Conservation (phyloP, 2,329 filamentous ascomycete genomes). For the Aureobasidium lini region DNA sequence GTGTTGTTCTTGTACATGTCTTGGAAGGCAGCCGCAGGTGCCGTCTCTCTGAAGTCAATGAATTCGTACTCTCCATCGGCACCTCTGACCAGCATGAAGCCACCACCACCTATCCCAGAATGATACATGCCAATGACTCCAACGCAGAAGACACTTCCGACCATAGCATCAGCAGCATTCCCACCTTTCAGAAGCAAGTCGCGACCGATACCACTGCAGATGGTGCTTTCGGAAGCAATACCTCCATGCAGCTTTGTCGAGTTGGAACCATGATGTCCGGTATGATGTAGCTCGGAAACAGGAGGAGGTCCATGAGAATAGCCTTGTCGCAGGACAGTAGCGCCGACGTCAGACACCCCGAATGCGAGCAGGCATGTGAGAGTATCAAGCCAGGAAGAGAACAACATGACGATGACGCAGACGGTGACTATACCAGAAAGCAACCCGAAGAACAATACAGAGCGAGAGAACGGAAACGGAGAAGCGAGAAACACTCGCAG, state of each 20-base stretch:
- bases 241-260: constrained; percentile 29
- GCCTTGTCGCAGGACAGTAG: not conserved
- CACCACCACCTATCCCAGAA: constrained; percentile 75
- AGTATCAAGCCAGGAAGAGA: not conserved
- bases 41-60: constrained; percentile 84
- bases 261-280: not conserved
- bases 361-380: constrained; percentile 2
- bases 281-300: not conserved
- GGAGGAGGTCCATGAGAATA: not conserved
- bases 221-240: constrained; percentile 38
- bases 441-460: not conserved
- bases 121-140: constrained; percentile 43
- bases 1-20: constrained; percentile 77
- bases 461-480: not conserved
- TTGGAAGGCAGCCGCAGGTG: constrained; percentile 70
- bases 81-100: constrained; percentile 75
- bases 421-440: not conserved
- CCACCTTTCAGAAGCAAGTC: constrained; percentile 42
- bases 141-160: constrained; percentile 41
- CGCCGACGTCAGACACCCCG: not conserved
- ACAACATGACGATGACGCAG: not conserved
- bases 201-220: constrained; percentile 42
- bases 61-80: constrained; percentile 71
- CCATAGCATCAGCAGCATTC: constrained; percentile 43
- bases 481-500: not conserved